Evolutionary conservation across 495 filamentous ascomycete genomes (phyloP).

Genomic region (Antarctomyces pellizariae): DNA sequence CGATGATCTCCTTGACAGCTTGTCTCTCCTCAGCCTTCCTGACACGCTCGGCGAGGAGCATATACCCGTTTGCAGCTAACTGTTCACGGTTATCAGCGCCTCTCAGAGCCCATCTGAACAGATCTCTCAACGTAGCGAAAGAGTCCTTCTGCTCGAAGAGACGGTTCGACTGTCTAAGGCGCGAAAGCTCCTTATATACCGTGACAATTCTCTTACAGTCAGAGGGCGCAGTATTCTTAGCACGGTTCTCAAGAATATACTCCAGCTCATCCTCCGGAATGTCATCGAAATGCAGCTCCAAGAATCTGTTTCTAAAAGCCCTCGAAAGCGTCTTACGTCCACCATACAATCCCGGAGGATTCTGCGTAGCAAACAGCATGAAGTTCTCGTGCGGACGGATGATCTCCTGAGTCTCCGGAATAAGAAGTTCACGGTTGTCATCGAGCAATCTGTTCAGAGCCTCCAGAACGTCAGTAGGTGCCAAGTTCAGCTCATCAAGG

Average conservation of each 20-base stretch:
- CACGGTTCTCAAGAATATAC: slow-evolving; percentile 69
- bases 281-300: slow-evolving; percentile 94
- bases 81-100: slow-evolving; percentile 67
- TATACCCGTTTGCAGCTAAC: slow-evolving; percentile 78
- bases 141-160: slow-evolving; percentile 94
- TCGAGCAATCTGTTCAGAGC: slow-evolving; percentile 86
- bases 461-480: slow-evolving; percentile 88
- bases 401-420: slow-evolving; percentile 89
- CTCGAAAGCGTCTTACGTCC: slow-evolving; percentile 81
- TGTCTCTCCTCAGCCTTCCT: slow-evolving; percentile 69
- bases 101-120: slow-evolving; percentile 91
- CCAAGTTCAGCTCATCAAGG: slow-evolving; percentile 88
- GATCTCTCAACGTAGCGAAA: slow-evolving; percentile 87
- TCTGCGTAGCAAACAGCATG: slow-evolving; percentile 98
- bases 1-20: slow-evolving; percentile 70
- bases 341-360: slow-evolving; percentile 87
- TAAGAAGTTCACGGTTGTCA: slow-evolving; percentile 91
- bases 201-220: slow-evolving; percentile 75
- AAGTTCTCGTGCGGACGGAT: slow-evolving; percentile 83
- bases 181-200: slow-evolving; percentile 82
- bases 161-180: slow-evolving; percentile 66
- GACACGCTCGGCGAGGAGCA: slow-evolving; percentile 86
- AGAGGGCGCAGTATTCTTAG: slow-evolving; percentile 65
- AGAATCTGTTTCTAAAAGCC: slow-evolving; percentile 88
- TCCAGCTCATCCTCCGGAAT: slow-evolving; percentile 93